phyloP scores from a whole-genome alignment of 805 yeast species.

The Brettanomyces nanus region DNA sequence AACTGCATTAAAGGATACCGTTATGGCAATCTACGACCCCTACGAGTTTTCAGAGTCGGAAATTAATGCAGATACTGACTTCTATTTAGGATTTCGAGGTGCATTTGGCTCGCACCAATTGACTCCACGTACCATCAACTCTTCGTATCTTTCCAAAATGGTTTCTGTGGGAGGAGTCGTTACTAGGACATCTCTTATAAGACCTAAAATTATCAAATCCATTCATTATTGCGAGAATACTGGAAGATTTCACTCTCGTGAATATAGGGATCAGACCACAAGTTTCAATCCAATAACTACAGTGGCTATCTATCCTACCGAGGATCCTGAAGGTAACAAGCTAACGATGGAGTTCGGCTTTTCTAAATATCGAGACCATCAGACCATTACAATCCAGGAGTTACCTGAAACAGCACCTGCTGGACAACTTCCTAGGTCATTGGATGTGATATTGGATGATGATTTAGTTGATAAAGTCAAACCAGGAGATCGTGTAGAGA shows the following conservation, averaged over 20 bases:
- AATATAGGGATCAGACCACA: constrained; percentile 87
- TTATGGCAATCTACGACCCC: constrained; percentile 63
- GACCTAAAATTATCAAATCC: constrained; percentile 86
- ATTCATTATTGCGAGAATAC: constrained; percentile 89
- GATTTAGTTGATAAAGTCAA: constrained; percentile 87
- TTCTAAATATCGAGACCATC: constrained; percentile 89
- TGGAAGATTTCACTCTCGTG: constrained; percentile 80
- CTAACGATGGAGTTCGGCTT: constrained; percentile 87
- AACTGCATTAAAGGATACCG: constrained; percentile 74
- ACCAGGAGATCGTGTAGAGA: constrained; percentile 93
- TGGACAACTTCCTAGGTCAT: constrained; percentile 90
- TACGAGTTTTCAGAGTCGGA: constrained; percentile 42
- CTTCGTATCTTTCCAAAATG: constrained; percentile 65
- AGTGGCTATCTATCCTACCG: constrained; percentile 84
- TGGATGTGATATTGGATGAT: constrained; percentile 89
- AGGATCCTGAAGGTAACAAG: constrained; percentile 86
- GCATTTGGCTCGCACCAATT: constrained; percentile 84
- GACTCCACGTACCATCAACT: constrained; percentile 79
- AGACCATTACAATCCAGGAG: constrained; percentile 87
- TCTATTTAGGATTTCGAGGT: constrained; percentile 77
- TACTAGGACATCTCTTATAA: constrained; percentile 83
- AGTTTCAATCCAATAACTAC: constrained; percentile 78
- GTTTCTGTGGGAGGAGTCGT: constrained; percentile 92
- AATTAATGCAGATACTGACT: constrained; percentile 53
- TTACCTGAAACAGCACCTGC: constrained; percentile 98